These are phyloP conservation scores for Ambrosia artemisiifolia DNA, from an alignment of 129 eudicot species.

Conservation along the genomic window DNA sequence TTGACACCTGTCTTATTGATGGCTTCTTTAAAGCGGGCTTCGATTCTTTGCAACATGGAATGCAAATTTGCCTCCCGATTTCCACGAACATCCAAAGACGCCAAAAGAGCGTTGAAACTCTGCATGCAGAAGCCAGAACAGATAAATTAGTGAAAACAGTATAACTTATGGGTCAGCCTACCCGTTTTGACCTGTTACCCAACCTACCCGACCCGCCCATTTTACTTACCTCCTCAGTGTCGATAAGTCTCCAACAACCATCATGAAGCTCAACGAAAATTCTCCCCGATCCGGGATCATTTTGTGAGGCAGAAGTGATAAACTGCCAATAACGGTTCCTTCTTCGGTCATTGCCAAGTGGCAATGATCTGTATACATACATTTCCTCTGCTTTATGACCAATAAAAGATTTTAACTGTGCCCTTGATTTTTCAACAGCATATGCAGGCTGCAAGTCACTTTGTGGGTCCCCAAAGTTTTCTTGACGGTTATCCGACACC, in stretches of 20 bases:
- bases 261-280: slow-evolving; percentile 68
- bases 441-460: slow-evolving; percentile 31
- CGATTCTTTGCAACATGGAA: slow-evolving; percentile 70
- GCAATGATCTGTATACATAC: slow-evolving; percentile 81
- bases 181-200: background rate
- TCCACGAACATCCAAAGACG: slow-evolving; percentile 81
- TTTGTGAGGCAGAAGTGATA: slow-evolving; percentile 58
- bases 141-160: background rate
- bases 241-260: slow-evolving; percentile 82
- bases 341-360: slow-evolving; percentile 93
- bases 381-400: slow-evolving; percentile 77
- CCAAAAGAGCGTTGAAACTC: slow-evolving; percentile 65
- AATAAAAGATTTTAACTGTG: slow-evolving; percentile 62
- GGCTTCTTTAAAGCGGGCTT: slow-evolving; percentile 53
- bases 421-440: slow-evolving; percentile 71
- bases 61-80: slow-evolving; percentile 75
- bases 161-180: background rate
- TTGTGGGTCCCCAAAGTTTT: slow-evolving; percentile 35
- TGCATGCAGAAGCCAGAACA: slow-evolving; percentile 40
- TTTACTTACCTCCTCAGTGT: slow-evolving; percentile 58
- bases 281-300: slow-evolving; percentile 79
- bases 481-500: slow-evolving; percentile 36
- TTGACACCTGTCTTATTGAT: slow-evolving; percentile 24
- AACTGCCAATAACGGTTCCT: slow-evolving; percentile 90
- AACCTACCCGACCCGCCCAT: background rate